These are phyloP conservation scores for Allantophomopsis lycopodina DNA, from an alignment of 2,329 filamentous ascomycete species.

Conservation along the genomic window DNA sequence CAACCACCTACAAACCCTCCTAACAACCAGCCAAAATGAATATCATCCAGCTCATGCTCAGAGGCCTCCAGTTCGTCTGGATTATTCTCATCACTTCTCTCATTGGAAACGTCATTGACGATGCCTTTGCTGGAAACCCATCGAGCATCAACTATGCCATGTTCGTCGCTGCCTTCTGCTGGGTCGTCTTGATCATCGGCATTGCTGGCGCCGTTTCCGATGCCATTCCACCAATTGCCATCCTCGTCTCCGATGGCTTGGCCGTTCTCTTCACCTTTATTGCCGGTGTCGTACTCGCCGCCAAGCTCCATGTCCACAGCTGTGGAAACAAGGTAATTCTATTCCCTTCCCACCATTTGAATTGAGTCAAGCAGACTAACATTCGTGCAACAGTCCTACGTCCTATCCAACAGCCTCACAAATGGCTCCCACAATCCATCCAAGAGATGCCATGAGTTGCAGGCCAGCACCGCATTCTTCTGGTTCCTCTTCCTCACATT, in stretches of 20 bases:
- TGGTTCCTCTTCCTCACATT: conserved; percentile 64
- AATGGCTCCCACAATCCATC: conserved; percentile 39
- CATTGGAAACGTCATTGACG: conserved; percentile 20
- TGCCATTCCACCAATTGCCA: conserved; percentile 31
- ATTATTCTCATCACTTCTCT: conserved; percentile 15
- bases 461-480: conserved; percentile 62
- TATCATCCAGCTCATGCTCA: conserved; percentile 10
- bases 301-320: conserved; percentile 54
- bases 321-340: conserved; percentile 42
- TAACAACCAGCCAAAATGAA: conserved; percentile 4
- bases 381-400: conserved; percentile 22
- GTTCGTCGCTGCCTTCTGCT: conserved; percentile 53
- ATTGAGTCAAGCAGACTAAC: not conserved
- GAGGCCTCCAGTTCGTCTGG: conserved; percentile 13
- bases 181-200: conserved; percentile 52
- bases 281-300: conserved; percentile 54
- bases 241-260: conserved; percentile 40
- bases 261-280: conserved; percentile 56
- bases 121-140: conserved; percentile 46
- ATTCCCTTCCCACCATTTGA: not conserved
- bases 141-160: conserved; percentile 47
- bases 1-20: not conserved
- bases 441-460: conserved; percentile 61
- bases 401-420: conserved; percentile 39
- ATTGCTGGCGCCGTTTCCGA: conserved; percentile 38